phyloP scores from a whole-genome alignment of 306 rosid genomes.

The Nissolia schottii region DNA sequence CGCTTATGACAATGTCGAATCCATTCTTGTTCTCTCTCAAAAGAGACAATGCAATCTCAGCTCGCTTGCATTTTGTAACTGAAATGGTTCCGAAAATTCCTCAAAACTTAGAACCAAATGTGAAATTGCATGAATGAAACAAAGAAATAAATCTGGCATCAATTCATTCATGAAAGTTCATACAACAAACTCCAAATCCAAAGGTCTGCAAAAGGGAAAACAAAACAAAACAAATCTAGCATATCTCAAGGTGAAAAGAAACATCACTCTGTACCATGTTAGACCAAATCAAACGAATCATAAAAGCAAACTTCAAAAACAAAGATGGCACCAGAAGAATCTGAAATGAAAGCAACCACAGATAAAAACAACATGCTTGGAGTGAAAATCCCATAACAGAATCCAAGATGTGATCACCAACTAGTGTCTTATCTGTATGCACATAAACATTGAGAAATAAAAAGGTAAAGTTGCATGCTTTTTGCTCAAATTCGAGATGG shows the following conservation, averaged over 20 bases:
- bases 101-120: slow-evolving; percentile 12
- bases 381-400: neutral
- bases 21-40: slow-evolving; percentile 81
- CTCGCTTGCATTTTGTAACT: slow-evolving; percentile 87
- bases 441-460: neutral
- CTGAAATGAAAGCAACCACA: neutral
- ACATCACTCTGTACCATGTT: neutral
- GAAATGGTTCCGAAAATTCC: slow-evolving; percentile 25
- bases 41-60: slow-evolving; percentile 69
- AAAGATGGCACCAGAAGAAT: neutral
- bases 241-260: neutral
- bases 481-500: neutral
- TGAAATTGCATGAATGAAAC: neutral
- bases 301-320: neutral
- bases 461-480: neutral
- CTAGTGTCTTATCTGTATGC: neutral
- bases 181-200: neutral
- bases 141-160: slow-evolving; percentile 19
- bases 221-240: slow-evolving; percentile 31
- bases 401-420: neutral
- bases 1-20: slow-evolving; percentile 84
- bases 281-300: slow-evolving; percentile 16
- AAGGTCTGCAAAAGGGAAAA: neutral
- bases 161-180: slow-evolving; percentile 7
- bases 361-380: neutral